Evolutionary conservation across 139 green algal species (phyloP).

Genomic region (Axilococcus clingmanii): DNA sequence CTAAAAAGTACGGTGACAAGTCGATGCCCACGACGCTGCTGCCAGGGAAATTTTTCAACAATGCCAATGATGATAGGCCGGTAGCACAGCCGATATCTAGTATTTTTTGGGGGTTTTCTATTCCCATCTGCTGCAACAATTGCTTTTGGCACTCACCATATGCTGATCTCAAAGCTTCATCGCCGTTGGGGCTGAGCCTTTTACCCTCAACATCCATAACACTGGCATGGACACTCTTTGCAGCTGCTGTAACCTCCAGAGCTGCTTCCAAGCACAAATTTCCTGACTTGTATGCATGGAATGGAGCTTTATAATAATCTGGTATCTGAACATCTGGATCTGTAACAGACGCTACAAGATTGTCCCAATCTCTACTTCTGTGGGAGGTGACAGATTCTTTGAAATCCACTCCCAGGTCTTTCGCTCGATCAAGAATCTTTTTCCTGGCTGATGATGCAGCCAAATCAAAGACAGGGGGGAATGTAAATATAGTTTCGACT

Average conservation of each 20-base stretch:
- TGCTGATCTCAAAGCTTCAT: conserved; percentile 22
- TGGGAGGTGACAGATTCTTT: conserved; percentile 37
- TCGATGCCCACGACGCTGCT: conserved; percentile 57
- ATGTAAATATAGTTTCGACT: conserved; percentile 56
- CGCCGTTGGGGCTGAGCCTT: conserved; percentile 41
- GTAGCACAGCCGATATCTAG: conserved; percentile 61
- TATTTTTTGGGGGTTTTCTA: conserved; percentile 2
- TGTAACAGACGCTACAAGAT: conserved; percentile 18
- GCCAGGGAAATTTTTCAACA: conserved; percentile 44
- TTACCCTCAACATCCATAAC: conserved; percentile 55
- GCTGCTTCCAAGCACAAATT: conserved; percentile 64
- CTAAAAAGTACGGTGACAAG: conserved; percentile 62
- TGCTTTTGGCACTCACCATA: conserved; percentile 35
- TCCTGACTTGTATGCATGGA: conserved; percentile 60
- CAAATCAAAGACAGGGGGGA: conserved; percentile 52
- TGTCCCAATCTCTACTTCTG: conserved; percentile 47
- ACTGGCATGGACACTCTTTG: conserved; percentile 48
- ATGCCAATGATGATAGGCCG: conserved; percentile 48
- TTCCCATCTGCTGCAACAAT: conserved; percentile 29
- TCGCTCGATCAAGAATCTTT: conserved; percentile 61
- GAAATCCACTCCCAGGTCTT: conserved; percentile 64
- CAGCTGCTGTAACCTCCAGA: conserved; percentile 48
- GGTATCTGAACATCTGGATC: conserved; percentile 37
- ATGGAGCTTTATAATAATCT: conserved; percentile 60
- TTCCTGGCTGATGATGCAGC: conserved; percentile 38